Evolutionary conservation across 176 grass and related monocot species (phyloP).

Genomic region (Aegilops umbellulata): DNA sequence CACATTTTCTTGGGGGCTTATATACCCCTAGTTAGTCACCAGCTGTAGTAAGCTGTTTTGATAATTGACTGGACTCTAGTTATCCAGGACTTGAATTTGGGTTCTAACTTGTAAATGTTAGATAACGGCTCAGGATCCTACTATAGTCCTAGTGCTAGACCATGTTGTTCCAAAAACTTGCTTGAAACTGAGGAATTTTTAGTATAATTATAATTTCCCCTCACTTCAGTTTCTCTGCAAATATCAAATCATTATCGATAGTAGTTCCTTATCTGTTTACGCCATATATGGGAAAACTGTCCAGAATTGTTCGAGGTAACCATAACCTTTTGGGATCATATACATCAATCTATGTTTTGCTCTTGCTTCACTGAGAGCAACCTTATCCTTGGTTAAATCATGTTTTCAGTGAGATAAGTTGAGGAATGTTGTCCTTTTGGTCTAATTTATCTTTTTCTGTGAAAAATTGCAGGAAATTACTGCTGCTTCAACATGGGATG

Average conservation of each 20-base stretch:
- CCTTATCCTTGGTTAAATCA: neutral
- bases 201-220: neutral
- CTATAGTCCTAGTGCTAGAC: neutral
- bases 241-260: neutral
- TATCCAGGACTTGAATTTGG: neutral
- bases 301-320: neutral
- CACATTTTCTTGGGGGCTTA: neutral
- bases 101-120: constrained; percentile 13
- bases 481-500: constrained; percentile 80
- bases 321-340: neutral
- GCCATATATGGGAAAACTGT: neutral
- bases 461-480: constrained; percentile 70
- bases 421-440: neutral
- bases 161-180: neutral
- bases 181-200: neutral
- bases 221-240: neutral
- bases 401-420: neutral
- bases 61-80: neutral
- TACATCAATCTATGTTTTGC: neutral
- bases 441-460: constrained; percentile 21
- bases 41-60: neutral
- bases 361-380: constrained; percentile 20
- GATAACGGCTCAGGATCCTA: neutral
- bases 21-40: neutral
- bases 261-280: neutral